Percentiles rank a stretch among this genome's conserved stretches.
phyloP scores from a whole-genome alignment of 352 stramenopile genomes.

The Aphanomyces euteiches region DNA sequence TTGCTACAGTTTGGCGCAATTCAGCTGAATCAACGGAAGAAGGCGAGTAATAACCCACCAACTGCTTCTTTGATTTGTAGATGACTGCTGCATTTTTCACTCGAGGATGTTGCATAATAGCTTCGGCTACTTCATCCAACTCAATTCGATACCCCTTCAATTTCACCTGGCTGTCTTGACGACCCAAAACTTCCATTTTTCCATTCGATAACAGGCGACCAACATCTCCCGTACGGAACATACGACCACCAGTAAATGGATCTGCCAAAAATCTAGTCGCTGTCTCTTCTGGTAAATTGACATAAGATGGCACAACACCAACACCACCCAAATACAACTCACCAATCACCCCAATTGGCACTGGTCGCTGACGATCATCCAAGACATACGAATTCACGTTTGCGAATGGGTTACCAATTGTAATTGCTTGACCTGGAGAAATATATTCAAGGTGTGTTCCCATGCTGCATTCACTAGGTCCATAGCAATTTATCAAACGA shows the following conservation, averaged over 20 bases:
- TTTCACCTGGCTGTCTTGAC: conserved; percentile 95
- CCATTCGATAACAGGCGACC: conserved; percentile 87
- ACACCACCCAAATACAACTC: conserved; percentile 44
- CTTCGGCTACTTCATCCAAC: conserved; percentile 86
- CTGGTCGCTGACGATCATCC: conserved; percentile 31
- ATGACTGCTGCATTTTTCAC: conserved; percentile 88
- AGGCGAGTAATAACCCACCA: conserved; percentile 91
- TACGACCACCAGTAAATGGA: conserved; percentile 57
- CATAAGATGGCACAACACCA: conserved; percentile 77
- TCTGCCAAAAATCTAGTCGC: conserved; percentile 72
- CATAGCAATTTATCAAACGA: no score
- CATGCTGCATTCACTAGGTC: no score
- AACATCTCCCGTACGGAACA: conserved; percentile 91
- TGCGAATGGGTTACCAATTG: no score
- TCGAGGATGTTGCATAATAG: conserved; percentile 77
- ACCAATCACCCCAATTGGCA: conserved; percentile 63
- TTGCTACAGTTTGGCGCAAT: conserved; percentile 65
- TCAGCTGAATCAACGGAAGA: conserved; percentile 65
- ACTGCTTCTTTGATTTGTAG: conserved; percentile 87
- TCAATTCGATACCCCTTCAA: conserved; percentile 93
- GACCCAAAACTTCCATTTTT: conserved; percentile 89
- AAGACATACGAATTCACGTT: no score
- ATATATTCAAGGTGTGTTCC: conserved; percentile 39
- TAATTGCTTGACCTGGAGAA: no score
- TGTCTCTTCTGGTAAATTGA: conserved; percentile 77